A percentile compares a stretch with the other conserved stretches of the same genome.
Evolutionary conservation across 768 basidiomycete species (phyloP).

Genomic region (Tricholoma terreum): DNA sequence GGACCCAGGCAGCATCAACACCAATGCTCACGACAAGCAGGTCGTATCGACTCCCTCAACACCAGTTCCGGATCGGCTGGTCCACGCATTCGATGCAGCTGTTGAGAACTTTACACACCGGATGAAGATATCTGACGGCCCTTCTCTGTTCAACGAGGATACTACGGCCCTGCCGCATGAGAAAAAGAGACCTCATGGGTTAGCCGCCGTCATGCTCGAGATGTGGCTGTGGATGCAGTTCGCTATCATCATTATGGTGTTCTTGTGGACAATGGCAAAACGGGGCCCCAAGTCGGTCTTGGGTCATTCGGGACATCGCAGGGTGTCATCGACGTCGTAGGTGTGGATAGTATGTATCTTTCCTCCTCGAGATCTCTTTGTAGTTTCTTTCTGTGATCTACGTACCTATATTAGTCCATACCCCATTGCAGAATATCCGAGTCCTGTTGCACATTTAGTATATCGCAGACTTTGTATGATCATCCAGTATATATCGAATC

Average conservation of each 20-base stretch:
- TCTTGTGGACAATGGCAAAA: slow-evolving; percentile 78
- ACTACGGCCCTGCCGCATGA: slow-evolving; percentile 7
- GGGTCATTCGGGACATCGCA: slow-evolving; percentile 36
- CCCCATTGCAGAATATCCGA: not conserved
- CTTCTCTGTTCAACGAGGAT: slow-evolving; percentile 3
- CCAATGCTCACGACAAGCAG: slow-evolving; percentile 4
- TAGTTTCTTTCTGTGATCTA: not conserved
- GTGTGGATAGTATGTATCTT: not conserved
- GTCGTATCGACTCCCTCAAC: slow-evolving; percentile 11
- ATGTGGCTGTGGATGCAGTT: slow-evolving; percentile 88
- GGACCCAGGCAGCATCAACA: slow-evolving; percentile 17
- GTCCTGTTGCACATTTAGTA: no score
- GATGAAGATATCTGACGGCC: not conserved
- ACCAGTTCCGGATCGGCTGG: slow-evolving; percentile 39
- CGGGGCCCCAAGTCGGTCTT: slow-evolving; percentile 71
- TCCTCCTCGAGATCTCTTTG: not conserved
- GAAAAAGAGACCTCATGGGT: slow-evolving; percentile 19
- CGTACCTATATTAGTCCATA: not conserved
- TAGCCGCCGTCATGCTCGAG: slow-evolving; percentile 56
- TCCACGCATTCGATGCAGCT: slow-evolving; percentile 42
- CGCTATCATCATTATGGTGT: slow-evolving; percentile 66
- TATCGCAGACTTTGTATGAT: no score
- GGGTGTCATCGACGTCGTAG: slow-evolving; percentile 12
- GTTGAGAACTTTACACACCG: slow-evolving; percentile 36
- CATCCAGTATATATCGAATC: no score